These are phyloP conservation scores for Gardenia jasminoides DNA, from an alignment of 257 asterid genomes.

Conservation along the genomic window DNA sequence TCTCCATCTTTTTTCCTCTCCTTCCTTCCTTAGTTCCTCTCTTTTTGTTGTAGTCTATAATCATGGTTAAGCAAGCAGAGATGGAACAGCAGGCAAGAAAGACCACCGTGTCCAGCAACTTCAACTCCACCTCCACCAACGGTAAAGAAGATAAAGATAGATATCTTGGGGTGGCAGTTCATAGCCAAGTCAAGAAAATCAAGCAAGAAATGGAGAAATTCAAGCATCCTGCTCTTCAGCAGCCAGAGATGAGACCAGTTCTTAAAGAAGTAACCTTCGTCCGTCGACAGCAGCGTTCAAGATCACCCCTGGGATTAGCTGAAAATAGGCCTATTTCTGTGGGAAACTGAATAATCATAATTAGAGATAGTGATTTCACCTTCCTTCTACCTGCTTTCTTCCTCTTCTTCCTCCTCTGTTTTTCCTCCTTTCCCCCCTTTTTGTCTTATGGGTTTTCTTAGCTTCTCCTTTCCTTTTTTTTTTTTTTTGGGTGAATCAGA, in stretches of 20 bases:
- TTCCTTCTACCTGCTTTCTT: constrained; percentile 17
- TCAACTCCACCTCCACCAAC: neutral
- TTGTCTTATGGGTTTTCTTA: neutral
- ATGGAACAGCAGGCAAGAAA: constrained; percentile 32
- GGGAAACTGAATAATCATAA: constrained; percentile 28
- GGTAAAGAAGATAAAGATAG: constrained; percentile 18
- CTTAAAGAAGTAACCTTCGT: constrained; percentile 18
- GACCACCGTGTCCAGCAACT: constrained; percentile 4
- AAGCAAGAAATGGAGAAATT: constrained; percentile 70
- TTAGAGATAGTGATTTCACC: neutral
- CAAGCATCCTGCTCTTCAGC: constrained; percentile 42
- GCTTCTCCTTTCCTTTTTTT: too few species aligned
- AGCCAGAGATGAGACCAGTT: constrained; percentile 45
- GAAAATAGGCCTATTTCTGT: constrained; percentile 52
- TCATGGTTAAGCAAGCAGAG: constrained; percentile 21
- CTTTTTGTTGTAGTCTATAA: neutral
- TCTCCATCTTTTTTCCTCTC: neutral
- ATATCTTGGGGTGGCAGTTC: constrained; percentile 51
- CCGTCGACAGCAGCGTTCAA: constrained; percentile 43
- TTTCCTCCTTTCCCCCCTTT: neutral
- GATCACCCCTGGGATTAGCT: constrained; percentile 68
- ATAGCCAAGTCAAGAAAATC: constrained; percentile 65
- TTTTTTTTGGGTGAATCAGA: neutral
- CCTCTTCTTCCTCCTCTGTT: neutral
- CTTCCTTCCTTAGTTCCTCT: neutral